Percentiles rank a stretch among this genome's conserved stretches.
phyloP scores from a whole-genome alignment of 768 basidiomycete genomes.

The Boletus subparvulus region DNA sequence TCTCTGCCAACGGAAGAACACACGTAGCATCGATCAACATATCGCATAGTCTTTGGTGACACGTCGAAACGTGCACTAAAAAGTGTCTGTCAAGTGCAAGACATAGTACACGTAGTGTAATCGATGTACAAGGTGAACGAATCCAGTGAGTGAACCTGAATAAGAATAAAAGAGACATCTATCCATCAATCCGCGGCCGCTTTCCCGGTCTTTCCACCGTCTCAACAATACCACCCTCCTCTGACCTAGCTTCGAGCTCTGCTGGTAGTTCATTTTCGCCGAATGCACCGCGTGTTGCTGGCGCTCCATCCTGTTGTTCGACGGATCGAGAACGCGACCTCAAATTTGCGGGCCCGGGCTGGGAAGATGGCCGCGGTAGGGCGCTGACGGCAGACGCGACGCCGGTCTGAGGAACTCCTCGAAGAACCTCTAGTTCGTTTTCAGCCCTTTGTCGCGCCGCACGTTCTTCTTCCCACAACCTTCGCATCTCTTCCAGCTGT shows the following conservation, averaged over 20 bases:
- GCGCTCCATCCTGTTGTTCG: constrained; percentile 25
- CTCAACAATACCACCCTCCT: constrained; percentile 18
- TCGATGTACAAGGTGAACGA: constrained; percentile 10
- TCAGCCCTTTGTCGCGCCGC: constrained; percentile 57
- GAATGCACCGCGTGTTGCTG: constrained; percentile 9
- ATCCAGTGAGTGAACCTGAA: constrained; percentile 10
- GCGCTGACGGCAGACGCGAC: not conserved
- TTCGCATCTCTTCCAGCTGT: constrained; percentile 77
- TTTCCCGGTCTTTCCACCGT: constrained; percentile 30
- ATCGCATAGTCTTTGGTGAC: no score
- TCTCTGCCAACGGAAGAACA: no score
- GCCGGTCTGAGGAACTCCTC: constrained; percentile 33
- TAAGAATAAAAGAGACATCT: constrained; percentile 11
- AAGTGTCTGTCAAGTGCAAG: not conserved
- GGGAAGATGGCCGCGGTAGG: constrained; percentile 20
- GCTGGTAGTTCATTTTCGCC: constrained; percentile 21
- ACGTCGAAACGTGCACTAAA: not conserved
- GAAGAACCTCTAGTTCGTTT: constrained; percentile 59
- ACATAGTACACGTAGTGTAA: constrained; percentile 8
- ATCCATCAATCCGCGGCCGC: constrained; percentile 31
- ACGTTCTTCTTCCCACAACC: constrained; percentile 81
- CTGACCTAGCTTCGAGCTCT: constrained; percentile 19
- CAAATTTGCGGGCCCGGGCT: constrained; percentile 7
- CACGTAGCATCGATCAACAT: no score
- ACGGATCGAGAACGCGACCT: constrained; percentile 29